These are phyloP conservation scores for Apiotrichum siamense DNA, from an alignment of 1,284 basidiomycete genomes.

Conservation along the genomic window DNA sequence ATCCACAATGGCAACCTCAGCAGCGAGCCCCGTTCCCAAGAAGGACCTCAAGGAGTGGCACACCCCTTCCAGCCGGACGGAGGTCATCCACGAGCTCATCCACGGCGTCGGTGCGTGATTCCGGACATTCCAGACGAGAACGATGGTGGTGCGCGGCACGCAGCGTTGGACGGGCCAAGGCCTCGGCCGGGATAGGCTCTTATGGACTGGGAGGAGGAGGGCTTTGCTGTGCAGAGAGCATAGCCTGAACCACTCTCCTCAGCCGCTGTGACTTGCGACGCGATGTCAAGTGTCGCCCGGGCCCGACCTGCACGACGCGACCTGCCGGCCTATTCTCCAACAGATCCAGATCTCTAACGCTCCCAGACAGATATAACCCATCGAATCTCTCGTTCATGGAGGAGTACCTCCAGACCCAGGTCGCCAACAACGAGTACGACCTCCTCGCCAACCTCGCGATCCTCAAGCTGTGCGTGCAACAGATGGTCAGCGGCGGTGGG, in stretches of 20 bases:
- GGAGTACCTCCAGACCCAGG: slow-evolving; percentile 90
- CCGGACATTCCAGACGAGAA: too few relatives aligned
- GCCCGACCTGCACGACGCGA: too few relatives aligned
- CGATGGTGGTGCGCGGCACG: too few relatives aligned
- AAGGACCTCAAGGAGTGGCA: slow-evolving; percentile 46
- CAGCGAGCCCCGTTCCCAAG: slow-evolving; percentile 28
- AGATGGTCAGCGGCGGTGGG: too few relatives aligned
- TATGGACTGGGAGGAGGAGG: too few relatives aligned
- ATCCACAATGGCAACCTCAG: slow-evolving; percentile 28
- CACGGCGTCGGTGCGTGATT: slow-evolving; percentile 73
- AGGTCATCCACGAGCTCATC: slow-evolving; percentile 81
- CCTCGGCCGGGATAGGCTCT: too few relatives aligned
- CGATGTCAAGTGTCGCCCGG: too few relatives aligned
- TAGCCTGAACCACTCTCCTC: too few relatives aligned
- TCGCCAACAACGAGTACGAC: slow-evolving; percentile 83
- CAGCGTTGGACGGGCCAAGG: too few relatives aligned
- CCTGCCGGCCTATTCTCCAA: too few relatives aligned
- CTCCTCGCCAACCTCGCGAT: slow-evolving; percentile 83
- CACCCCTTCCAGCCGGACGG: slow-evolving; percentile 64
- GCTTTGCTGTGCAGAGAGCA: too few relatives aligned
- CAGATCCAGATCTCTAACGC: neutral
- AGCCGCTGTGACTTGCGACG: too few relatives aligned
- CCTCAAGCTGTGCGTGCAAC: slow-evolving; percentile 60
- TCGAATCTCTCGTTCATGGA: slow-evolving; percentile 86
- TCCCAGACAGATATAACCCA: slow-evolving; percentile 86